Evolutionary conservation across 1,284 basidiomycete genomes (phyloP).

Genomic region (Sporisorium iseilematis-ciliati): DNA sequence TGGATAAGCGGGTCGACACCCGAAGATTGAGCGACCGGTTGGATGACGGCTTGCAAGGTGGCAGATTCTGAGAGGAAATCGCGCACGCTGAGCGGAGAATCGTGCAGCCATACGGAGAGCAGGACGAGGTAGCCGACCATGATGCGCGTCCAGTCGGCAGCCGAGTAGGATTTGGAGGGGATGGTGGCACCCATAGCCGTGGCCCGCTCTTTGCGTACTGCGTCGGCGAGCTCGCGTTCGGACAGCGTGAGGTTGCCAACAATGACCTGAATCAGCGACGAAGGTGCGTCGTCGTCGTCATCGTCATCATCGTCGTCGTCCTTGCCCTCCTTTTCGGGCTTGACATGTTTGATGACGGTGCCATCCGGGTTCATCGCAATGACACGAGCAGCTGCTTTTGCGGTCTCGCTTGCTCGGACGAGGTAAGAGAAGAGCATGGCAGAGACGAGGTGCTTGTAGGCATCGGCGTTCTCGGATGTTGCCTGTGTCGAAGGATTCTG

Average conservation of each 20-base stretch:
- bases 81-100: slow-evolving; percentile 85
- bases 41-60: slow-evolving; percentile 82
- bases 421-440: slow-evolving; percentile 72
- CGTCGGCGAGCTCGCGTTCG: slow-evolving; percentile 72
- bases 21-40: slow-evolving; percentile 89
- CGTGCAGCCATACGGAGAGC: slow-evolving; percentile 95
- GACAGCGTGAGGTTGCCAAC: slow-evolving; percentile 78
- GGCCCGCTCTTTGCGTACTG: slow-evolving; percentile 61
- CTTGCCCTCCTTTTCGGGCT: slow-evolving; percentile 25
- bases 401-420: slow-evolving; percentile 73
- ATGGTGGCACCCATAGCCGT: slow-evolving; percentile 38
- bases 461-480: slow-evolving; percentile 67
- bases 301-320: slow-evolving; percentile 70
- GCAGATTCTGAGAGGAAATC: slow-evolving; percentile 90
- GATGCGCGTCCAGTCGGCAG: slow-evolving; percentile 81
- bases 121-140: slow-evolving; percentile 87
- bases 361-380: slow-evolving; percentile 70
- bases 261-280: slow-evolving; percentile 73
- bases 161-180: slow-evolving; percentile 36
- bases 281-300: slow-evolving; percentile 72
- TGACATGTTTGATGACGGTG: slow-evolving; percentile 27
- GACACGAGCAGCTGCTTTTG: slow-evolving; percentile 73
- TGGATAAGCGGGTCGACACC: slow-evolving; percentile 89
- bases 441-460: slow-evolving; percentile 71
- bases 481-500: slow-evolving; percentile 69